A percentile compares a stretch with the other conserved stretches of the same genome.
Conservation (phyloP, 2,329 filamentous ascomycete genomes). For the Pyricularia sp. region DNA sequence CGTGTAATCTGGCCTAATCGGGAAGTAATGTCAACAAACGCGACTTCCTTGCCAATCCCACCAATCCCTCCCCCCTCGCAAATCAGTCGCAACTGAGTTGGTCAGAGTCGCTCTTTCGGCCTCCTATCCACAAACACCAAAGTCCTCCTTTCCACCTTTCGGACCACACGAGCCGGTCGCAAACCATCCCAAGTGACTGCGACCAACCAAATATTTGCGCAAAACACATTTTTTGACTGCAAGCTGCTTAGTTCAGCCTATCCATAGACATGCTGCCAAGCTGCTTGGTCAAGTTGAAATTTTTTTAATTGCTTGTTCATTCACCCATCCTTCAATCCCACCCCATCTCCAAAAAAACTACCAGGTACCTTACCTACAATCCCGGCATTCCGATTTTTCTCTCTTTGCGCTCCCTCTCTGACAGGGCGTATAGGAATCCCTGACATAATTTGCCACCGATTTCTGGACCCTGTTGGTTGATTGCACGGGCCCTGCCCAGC, state of each 20-base stretch:
- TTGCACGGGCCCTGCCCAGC: background rate
- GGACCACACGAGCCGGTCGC: background rate
- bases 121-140: background rate
- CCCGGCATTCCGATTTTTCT: background rate
- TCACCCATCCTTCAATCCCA: background rate
- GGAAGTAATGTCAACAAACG: background rate
- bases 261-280: background rate
- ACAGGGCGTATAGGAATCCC: background rate
- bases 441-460: conserved; percentile 1
- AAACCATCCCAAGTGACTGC: background rate
- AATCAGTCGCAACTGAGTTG: background rate
- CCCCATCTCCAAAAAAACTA: background rate
- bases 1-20: background rate
- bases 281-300: background rate
- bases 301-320: background rate
- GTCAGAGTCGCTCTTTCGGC: background rate
- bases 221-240: background rate
- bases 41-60: background rate
- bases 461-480: background rate
- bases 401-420: background rate
- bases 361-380: background rate
- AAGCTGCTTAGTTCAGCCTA: background rate
- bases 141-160: background rate
- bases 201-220: background rate
- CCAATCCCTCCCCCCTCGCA: background rate